A percentile compares a stretch with the other conserved stretches of the same genome.
Evolutionary conservation across 805 yeast species (phyloP).

Genomic region (Ogataea paradorogensis): DNA sequence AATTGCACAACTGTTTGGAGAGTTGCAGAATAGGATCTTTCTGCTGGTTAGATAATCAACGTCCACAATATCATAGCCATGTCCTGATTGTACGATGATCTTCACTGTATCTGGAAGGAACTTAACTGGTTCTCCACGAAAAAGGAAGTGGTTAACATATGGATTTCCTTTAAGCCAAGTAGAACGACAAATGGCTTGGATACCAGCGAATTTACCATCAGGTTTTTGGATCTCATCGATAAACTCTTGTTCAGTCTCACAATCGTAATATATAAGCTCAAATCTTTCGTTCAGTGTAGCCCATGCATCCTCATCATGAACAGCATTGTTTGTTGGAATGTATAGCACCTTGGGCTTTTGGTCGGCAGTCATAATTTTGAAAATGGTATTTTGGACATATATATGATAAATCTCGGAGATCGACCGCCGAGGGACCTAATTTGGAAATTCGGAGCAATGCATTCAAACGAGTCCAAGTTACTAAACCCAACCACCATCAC

Average conservation of each 20-base stretch:
- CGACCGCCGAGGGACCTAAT: not conserved
- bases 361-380: constrained; percentile 1
- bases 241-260: constrained; percentile 34
- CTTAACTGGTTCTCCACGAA: constrained; percentile 35
- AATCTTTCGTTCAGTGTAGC: constrained; percentile 34
- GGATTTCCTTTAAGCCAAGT: constrained; percentile 40
- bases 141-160: constrained; percentile 34
- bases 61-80: constrained; percentile 40
- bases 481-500: too few relatives aligned
- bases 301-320: constrained; percentile 40
- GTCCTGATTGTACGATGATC: constrained; percentile 39
- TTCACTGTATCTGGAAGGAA: constrained; percentile 34
- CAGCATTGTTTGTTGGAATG: constrained; percentile 37
- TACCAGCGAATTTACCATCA: constrained; percentile 34
- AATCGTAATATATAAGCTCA: constrained; percentile 35
- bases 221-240: constrained; percentile 36
- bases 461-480: too few relatives aligned
- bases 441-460: not conserved
- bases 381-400: not conserved
- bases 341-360: constrained; percentile 35
- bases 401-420: not conserved
- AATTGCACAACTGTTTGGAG: constrained; percentile 38
- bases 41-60: constrained; percentile 34
- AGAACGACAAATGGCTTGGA: constrained; percentile 38
- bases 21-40: constrained; percentile 37